Base-by-base conservation (phyloP, 2,329 filamentous ascomycete genomes). In the Hymenoscyphus linearis region DNA sequence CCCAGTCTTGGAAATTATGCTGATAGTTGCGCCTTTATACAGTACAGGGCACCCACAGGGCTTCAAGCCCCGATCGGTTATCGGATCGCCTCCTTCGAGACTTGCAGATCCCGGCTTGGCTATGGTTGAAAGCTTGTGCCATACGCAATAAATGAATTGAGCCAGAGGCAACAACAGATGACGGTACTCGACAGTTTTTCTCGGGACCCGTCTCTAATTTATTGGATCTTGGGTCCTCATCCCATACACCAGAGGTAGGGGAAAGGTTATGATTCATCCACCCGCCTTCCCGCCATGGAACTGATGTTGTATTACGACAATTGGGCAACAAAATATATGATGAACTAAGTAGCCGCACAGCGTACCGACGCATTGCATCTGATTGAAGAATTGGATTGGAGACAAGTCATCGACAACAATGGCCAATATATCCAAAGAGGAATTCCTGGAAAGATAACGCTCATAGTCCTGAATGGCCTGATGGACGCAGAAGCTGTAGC, bases 311-410 rank as follows among this genome's bases (percentile, higher is more conserved):
- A 50, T 50, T 9, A 60, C 63, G 34, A 67, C 61, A 14, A 52
- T 65, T 65, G 59, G 65, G 63, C 63, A 58, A 64, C 31, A 52
- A 52, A 59, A 60, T 59, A 61, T 55, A 60, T 57, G 52, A 61
- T 54, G 55, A 56, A 27, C 54, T 18, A 60, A 35, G 62, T 31
- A 52, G n/a, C 44, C 26, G 37, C 31, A 52, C 27, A 36, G 31
- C 47, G 22, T 25, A n/a, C 37, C 55, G 31, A 31, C 47, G 14
- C 55, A 18, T n/a, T 55, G 47, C 52, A 54, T 60, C 55, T 57
- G 26, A 50, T 37, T 57, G 26, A 50, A 55, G 14, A 56, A 36
- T 22, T 36, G 37, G 59, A 53, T 25, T 57, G 57, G 56, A 62
- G 60, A 61, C 58, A 60, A 52, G n/a, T 59, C 61, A 62, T 40